Conservation (phyloP, 345 rosid species). For the Rhizophora apiculata region DNA sequence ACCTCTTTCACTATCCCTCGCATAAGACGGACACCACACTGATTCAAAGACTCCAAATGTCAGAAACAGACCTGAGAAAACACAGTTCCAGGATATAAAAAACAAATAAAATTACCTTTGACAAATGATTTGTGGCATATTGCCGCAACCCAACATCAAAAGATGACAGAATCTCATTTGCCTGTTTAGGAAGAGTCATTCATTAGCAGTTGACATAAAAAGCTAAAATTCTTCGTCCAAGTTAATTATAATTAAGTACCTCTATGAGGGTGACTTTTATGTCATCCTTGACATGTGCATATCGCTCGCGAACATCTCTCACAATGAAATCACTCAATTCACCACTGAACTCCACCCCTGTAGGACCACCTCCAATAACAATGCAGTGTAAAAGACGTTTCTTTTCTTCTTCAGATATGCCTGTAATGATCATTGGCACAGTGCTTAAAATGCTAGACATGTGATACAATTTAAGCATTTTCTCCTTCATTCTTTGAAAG, state of each 20-base stretch:
- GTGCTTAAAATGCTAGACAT: not conserved
- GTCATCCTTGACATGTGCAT: constrained; percentile 66
- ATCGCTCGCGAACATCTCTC: constrained; percentile 76
- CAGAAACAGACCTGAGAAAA: constrained; percentile 1
- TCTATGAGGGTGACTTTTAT: constrained; percentile 86
- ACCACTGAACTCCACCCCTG: constrained; percentile 96
- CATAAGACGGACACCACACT: constrained; percentile 52
- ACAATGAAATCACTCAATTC: constrained; percentile 93
- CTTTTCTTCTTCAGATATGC: constrained; percentile 75
- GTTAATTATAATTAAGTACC: constrained; percentile 37
- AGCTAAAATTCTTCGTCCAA: not conserved
- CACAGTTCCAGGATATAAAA: not conserved
- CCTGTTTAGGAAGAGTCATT: constrained; percentile 36
- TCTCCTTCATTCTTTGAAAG: not conserved
- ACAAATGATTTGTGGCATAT: constrained; percentile 64
- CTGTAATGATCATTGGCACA: constrained; percentile 26
- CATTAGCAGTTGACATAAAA: not conserved
- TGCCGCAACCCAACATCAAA: constrained; percentile 65
- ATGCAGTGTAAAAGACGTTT: constrained; percentile 78
- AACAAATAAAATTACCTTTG: constrained; percentile 40
- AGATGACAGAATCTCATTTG: constrained; percentile 78
- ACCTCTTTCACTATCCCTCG: constrained; percentile 61
- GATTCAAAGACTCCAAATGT: constrained; percentile 19
- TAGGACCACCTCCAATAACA: constrained; percentile 94
- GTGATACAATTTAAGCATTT: not conserved